A percentile compares a stretch with the other conserved stretches of the same genome.
Evolutionary conservation across 306 rosid species (phyloP).

Genomic region (Elaeagnus macrophylla): DNA sequence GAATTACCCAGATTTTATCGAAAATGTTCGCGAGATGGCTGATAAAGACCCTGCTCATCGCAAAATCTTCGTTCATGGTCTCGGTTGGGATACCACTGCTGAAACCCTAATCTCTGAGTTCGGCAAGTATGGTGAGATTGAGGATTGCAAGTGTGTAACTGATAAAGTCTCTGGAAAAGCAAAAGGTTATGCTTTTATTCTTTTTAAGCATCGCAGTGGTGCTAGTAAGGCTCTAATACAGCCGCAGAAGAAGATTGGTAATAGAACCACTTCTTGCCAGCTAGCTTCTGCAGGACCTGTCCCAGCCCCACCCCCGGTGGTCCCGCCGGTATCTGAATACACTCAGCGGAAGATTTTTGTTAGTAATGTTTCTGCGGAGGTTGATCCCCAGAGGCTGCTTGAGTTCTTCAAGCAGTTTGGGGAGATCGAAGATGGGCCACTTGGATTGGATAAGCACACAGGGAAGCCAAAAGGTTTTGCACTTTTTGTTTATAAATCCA

Average conservation of each 20-base stretch:
- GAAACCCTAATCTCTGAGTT: constrained; percentile 49
- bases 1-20: constrained; percentile 39
- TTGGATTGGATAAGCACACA: constrained; percentile 48
- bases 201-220: constrained; percentile 48
- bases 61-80: constrained; percentile 62
- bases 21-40: constrained; percentile 44
- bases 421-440: constrained; percentile 60
- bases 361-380: constrained; percentile 46
- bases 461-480: constrained; percentile 61
- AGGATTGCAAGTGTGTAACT: constrained; percentile 57
- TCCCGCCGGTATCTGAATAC: constrained; percentile 30
- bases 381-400: constrained; percentile 39
- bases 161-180: constrained; percentile 57
- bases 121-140: constrained; percentile 47
- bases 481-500: constrained; percentile 36
- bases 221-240: constrained; percentile 44
- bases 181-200: constrained; percentile 60
- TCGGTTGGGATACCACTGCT: constrained; percentile 61
- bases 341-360: constrained; percentile 53
- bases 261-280: constrained; percentile 40
- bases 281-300: constrained; percentile 58
- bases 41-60: constrained; percentile 68
- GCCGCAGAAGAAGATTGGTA: constrained; percentile 59
- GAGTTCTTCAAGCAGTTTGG: constrained; percentile 50
- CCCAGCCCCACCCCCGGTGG: constrained; percentile 32